Evolutionary conservation across 352 stramenopile species (phyloP), one percentile per base, ranked within the genome.

Genomic region (Phytophthora constricta): DNA sequence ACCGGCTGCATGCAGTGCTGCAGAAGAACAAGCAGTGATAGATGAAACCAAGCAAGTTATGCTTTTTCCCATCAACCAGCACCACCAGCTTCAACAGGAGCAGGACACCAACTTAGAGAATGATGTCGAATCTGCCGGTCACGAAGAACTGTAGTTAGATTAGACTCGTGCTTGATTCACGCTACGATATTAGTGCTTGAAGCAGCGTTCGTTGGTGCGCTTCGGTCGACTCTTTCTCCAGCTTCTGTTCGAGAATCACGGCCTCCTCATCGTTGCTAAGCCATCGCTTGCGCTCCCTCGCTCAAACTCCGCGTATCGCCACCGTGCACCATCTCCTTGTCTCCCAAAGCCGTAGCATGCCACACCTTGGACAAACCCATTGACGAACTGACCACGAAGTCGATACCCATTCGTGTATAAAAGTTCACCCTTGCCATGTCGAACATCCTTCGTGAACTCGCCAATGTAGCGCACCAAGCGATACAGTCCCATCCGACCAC

Each of bases 321-420:
- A 68, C 45, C 41, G 54, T 22, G 25, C 50, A 11, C 65, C 62
- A 17, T 68, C 63, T 7, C 60, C 72, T 37, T 70, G 72, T 1
- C 61, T 51, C 1, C 58, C 59, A 19, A 92, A 86, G 0, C 57
- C 53, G 33, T 89, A 91, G 20, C 48, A 58, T 1, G 71, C 80
- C 2, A 85, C 41, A 0, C 86, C 86, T 14, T 83, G 45, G 0
- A 72, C 72, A 47, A 89, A 87, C 0, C 84, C 84, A 4, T 78
- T 56, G 0, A 64, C 59, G 27, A 91, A 92, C 17, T 55, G 11
- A 1, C 84, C 86, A 8, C 34, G 43, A 20, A 94, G 42, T 26
- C 60, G 72, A 45, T 84, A 75, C 1, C 86, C 86, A n/a, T 91
- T 91, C 19, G 81, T 72, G 42, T 79, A 90, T 23, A 87, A 60